Evolutionary conservation across 805 yeast species (phyloP).

Genomic region (Saturnispora ahearnii): DNA sequence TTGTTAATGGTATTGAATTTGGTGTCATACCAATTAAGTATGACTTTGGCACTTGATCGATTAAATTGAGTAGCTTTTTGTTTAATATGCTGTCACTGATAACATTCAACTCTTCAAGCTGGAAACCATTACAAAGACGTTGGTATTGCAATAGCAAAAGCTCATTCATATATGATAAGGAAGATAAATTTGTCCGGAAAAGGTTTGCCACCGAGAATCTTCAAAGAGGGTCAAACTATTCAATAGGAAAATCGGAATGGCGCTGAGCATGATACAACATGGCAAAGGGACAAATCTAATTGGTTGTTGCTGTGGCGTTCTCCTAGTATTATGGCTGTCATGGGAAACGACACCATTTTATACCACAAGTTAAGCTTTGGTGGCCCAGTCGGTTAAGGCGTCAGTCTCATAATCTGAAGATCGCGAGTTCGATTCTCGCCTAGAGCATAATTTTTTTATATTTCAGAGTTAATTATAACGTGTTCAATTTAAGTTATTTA

Average conservation of each 20-base stretch:
- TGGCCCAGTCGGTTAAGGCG: constrained; percentile 32
- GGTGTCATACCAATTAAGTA: constrained; percentile 6
- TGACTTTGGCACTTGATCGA: constrained; percentile 1
- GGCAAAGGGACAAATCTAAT: background rate
- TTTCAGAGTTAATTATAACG: no score
- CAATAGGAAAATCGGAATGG: no score
- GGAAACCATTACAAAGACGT: background rate
- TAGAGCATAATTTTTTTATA: constrained; percentile 20
- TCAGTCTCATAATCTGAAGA: constrained; percentile 31
- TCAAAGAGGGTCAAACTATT: background rate
- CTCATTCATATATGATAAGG: background rate
- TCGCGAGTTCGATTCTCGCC: constrained; percentile 32
- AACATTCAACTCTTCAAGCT: background rate
- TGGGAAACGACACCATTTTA: background rate
- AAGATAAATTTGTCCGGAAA: background rate
- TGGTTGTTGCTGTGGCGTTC: background rate
- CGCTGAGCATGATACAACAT: background rate
- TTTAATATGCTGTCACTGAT: background rate
- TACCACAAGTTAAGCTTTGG: constrained; percentile 17
- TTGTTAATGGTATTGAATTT: background rate
- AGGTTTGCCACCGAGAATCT: background rate
- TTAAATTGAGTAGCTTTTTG: background rate
- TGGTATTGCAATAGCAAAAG: background rate
- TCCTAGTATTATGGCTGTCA: no score
- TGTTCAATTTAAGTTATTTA: no score